Evolutionary conservation across 106 monocot species (phyloP).

Genomic region (Vanilla planifolia): DNA sequence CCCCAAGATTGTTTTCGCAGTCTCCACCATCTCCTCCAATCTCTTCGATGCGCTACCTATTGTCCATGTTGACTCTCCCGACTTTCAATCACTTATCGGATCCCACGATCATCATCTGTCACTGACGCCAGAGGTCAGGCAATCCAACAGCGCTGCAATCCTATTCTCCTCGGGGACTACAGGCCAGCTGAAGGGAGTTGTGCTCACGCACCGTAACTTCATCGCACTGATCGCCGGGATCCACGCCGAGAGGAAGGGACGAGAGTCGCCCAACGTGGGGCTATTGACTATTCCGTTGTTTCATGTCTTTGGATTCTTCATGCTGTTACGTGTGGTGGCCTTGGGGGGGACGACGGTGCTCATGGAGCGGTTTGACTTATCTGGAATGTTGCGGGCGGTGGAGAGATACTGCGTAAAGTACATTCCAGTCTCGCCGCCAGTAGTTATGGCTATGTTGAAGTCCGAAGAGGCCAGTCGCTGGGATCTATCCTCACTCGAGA

Average conservation of each 20-base stretch:
- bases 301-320: slow-evolving; percentile 60
- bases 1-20: slow-evolving; percentile 17
- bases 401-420: slow-evolving; percentile 31
- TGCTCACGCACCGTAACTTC: slow-evolving; percentile 51
- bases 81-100: not conserved
- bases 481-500: slow-evolving; percentile 47
- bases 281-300: slow-evolving; percentile 52
- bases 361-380: slow-evolving; percentile 55
- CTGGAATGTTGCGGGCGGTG: slow-evolving; percentile 38
- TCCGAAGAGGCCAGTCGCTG: slow-evolving; percentile 16
- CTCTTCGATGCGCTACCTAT: not conserved
- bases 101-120: not conserved
- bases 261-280: slow-evolving; percentile 9
- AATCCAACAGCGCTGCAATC: slow-evolving; percentile 31
- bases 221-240: slow-evolving; percentile 22
- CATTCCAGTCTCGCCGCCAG: slow-evolving; percentile 55
- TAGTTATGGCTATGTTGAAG: slow-evolving; percentile 54
- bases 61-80: slow-evolving; percentile 17
- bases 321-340: slow-evolving; percentile 28
- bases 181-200: slow-evolving; percentile 50
- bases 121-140: not conserved
- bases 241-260: slow-evolving; percentile 2
- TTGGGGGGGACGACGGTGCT: slow-evolving; percentile 46
- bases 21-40: slow-evolving; percentile 7
- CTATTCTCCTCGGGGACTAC: slow-evolving; percentile 72